Evolutionary conservation across 805 yeast species (phyloP).

Genomic region (Grigorovia jiainica): DNA sequence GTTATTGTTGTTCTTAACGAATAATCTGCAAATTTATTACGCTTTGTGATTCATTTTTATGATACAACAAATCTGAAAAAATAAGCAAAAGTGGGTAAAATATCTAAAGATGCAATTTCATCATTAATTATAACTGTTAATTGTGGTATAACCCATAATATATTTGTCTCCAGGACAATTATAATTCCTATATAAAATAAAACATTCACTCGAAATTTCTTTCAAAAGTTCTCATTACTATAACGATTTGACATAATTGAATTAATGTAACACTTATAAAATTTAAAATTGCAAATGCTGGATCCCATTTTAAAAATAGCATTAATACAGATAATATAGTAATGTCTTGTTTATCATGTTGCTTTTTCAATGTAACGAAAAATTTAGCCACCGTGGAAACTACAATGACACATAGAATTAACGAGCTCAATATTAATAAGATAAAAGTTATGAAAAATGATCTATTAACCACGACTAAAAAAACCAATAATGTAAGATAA

Average conservation of each 20-base stretch:
- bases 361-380: constrained; percentile 36
- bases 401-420: constrained; percentile 47
- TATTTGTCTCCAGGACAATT: constrained; percentile 47
- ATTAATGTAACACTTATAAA: constrained; percentile 47
- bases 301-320: constrained; percentile 33
- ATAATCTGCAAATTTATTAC: constrained; percentile 30
- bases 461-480: constrained; percentile 54
- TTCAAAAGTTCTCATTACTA: constrained; percentile 56
- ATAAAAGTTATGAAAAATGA: constrained; percentile 37
- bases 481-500: constrained; percentile 52
- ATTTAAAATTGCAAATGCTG: constrained; percentile 46
- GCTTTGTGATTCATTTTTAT: constrained; percentile 54
- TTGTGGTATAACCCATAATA: constrained; percentile 56
- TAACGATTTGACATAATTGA: constrained; percentile 62
- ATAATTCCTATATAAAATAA: constrained; percentile 50
- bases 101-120: constrained; percentile 35
- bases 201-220: constrained; percentile 57
- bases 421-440: constrained; percentile 33
- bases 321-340: constrained; percentile 19
- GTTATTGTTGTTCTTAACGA: constrained; percentile 22
- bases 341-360: constrained; percentile 34
- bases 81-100: constrained; percentile 66
- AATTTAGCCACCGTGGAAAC: constrained; percentile 41
- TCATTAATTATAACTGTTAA: constrained; percentile 10
- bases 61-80: constrained; percentile 63